These are phyloP conservation scores for Meyerozyma sp. DNA, from an alignment of 1,139 yeast species.

Conservation along the genomic window DNA sequence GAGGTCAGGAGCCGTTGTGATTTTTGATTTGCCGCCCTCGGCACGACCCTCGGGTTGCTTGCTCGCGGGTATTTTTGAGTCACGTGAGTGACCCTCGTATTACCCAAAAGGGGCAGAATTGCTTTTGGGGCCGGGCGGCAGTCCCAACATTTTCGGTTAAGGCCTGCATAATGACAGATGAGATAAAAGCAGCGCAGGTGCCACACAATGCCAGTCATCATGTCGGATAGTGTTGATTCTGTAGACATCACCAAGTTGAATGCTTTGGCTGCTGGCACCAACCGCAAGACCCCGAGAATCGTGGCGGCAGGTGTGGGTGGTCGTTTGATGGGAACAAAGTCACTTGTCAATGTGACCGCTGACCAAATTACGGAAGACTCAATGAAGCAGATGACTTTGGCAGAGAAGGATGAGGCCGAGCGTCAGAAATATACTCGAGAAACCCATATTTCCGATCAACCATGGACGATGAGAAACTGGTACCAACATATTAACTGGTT, in stretches of 20 bases:
- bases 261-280: slow-evolving; percentile 86
- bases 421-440: slow-evolving; percentile 40
- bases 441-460: slow-evolving; percentile 84
- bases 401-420: slow-evolving; percentile 53
- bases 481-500: slow-evolving; percentile 89
- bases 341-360: slow-evolving; percentile 61
- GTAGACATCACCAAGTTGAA: slow-evolving; percentile 73
- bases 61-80: background rate
- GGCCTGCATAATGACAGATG: background rate
- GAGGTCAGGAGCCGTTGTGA: background rate
- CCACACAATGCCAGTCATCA: slow-evolving; percentile 1
- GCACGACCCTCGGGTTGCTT: background rate
- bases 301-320: slow-evolving; percentile 80
- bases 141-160: slow-evolving; percentile 2
- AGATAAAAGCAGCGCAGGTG: background rate
- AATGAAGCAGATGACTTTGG: slow-evolving; percentile 27
- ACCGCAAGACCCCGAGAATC: slow-evolving; percentile 61
- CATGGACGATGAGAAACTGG: slow-evolving; percentile 85
- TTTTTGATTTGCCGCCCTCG: background rate
- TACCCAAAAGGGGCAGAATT: slow-evolving; percentile 13
- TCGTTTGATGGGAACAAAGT: slow-evolving; percentile 72
- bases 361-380: slow-evolving; percentile 55
- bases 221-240: slow-evolving; percentile 34
- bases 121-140: slow-evolving; percentile 2
- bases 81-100: slow-evolving; percentile 1